phyloP scores from a whole-genome alignment of 805 yeast species.

The Saccharomyces paradoxus region DNA sequence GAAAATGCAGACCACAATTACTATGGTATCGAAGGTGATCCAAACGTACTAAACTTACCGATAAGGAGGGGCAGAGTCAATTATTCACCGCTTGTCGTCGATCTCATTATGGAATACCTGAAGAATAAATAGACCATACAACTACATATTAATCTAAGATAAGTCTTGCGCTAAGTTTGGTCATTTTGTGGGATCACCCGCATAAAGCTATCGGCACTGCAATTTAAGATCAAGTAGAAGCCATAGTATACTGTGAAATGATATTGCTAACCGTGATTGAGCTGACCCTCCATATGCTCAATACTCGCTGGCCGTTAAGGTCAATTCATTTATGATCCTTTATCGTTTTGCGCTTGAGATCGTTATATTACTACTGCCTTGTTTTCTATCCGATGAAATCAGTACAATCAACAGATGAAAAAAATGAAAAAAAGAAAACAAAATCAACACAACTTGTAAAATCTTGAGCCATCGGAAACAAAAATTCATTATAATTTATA shows the following conservation, averaged over 20 bases:
- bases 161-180: not conserved
- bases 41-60: constrained; percentile 36
- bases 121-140: not conserved
- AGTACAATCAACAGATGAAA: not conserved
- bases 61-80: constrained; percentile 43
- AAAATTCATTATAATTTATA: not conserved
- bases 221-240: not conserved
- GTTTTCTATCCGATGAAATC: not conserved
- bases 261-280: not conserved
- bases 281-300: not conserved
- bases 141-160: not conserved
- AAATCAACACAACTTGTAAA: not conserved
- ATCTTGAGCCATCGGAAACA: not conserved
- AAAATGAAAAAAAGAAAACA: not conserved
- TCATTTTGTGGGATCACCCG: not conserved
- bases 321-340: not conserved
- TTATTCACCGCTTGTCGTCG: constrained; percentile 48
- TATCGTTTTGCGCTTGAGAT: not conserved
- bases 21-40: constrained; percentile 42
- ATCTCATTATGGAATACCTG: constrained; percentile 31
- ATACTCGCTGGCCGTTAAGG: not conserved
- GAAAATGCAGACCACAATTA: constrained; percentile 76
- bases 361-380: not conserved
- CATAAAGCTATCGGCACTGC: not conserved
- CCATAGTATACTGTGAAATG: not conserved